Evolutionary conservation across 805 yeast genomes (phyloP), one percentile per base, ranked within the genome.

Genomic region (Priceomyces melissophilus): DNA sequence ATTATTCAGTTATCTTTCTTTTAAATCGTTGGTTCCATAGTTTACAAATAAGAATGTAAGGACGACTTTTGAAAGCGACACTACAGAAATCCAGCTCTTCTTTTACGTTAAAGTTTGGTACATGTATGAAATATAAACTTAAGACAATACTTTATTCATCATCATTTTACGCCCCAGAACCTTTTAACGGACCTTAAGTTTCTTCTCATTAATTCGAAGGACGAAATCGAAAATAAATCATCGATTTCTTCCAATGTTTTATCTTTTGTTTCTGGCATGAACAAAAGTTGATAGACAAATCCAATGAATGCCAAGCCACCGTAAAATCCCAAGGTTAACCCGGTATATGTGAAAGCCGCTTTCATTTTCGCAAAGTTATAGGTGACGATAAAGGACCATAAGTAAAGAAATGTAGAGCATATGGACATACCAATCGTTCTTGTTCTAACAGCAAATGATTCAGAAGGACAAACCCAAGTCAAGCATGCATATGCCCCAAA

Each of bases 231-330:
- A 65, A 80, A 81, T 36, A 81, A 65, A 37, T 75, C 81, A 54
- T 82, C 88, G 44, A 82, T 77, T 61, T 82, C 87, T 63, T 82
- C 89, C 56, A 82, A 71, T 10, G 87, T 79, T 63, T 75, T 78
- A 51, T 76, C 82, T 63, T 81, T 82, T 28, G 88, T 82, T 63
- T 83, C 88, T 30, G 84, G 86, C 76, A 81, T 79, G 61, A 79
- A 76, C 46, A 79, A 54, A 23, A 59, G 46, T 58, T 76, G 81
- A 58, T 76, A 76, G 39, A 76, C 51, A 50, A 74, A 61, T 40
- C 83, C 85, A 23, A 80, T 41, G 41, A 76, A 72, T 1, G 84
- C 83, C 52, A 81, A 71, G 35, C 84, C 85, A 37, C 84, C 86
- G 52, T 78, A 81, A 70, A 81, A 81, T 0, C 86, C 86, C 36